A percentile compares a stretch with the other conserved stretches of the same genome.
These are phyloP conservation scores for Nicotiana undulata DNA, from an alignment of 257 asterid species.

Conservation along the genomic window DNA sequence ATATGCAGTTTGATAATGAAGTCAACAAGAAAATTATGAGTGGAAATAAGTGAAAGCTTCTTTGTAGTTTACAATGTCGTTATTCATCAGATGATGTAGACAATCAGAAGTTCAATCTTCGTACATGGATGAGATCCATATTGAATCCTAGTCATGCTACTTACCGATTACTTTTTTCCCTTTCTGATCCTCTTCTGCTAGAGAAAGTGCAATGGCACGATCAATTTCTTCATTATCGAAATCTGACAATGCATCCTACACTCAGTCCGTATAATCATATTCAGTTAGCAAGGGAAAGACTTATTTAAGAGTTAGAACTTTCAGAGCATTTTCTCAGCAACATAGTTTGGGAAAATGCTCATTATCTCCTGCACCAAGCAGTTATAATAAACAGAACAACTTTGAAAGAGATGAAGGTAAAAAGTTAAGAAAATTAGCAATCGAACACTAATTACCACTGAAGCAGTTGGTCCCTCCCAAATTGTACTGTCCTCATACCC, in stretches of 20 bases:
- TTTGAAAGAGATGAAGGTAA: background rate
- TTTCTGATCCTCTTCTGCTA: constrained; percentile 66
- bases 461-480: constrained; percentile 56
- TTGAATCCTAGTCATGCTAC: constrained; percentile 10
- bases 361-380: background rate
- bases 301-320: background rate
- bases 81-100: background rate
- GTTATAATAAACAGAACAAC: background rate
- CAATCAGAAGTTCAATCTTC: background rate
- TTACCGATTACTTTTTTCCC: constrained; percentile 75
- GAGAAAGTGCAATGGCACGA: constrained; percentile 81
- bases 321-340: constrained; percentile 2
- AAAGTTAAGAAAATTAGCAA: background rate
- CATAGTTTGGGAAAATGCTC: background rate
- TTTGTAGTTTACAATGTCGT: background rate
- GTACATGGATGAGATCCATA: background rate
- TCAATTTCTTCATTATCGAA: constrained; percentile 82
- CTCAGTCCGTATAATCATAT: constrained; percentile 11
- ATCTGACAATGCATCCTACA: constrained; percentile 70
- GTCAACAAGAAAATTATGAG: background rate
- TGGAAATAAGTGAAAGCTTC: background rate
- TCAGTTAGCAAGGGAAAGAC: constrained; percentile 9
- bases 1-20: background rate
- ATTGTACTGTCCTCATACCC: constrained; percentile 48
- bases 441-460: constrained; percentile 36